Conservation (phyloP, 805 yeast species). For the Yamadazyma endophytica region DNA sequence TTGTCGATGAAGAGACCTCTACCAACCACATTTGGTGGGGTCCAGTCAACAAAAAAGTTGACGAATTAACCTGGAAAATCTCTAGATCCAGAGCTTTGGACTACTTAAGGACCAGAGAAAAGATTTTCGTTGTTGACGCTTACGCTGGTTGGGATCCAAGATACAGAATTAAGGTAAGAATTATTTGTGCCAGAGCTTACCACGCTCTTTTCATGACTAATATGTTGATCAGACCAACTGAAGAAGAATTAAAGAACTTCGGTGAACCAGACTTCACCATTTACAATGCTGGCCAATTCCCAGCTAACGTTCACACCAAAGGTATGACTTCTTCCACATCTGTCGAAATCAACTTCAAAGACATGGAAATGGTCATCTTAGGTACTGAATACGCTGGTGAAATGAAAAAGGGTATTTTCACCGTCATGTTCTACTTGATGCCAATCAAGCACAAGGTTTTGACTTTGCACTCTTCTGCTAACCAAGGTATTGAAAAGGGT, state of each 20-base stretch:
- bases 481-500: constrained; percentile 75
- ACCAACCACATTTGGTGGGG: constrained; percentile 96
- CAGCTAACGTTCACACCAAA: constrained; percentile 91
- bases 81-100: constrained; percentile 96
- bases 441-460: constrained; percentile 88
- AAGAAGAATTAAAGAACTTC: constrained; percentile 79
- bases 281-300: constrained; percentile 98
- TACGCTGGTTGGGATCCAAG: constrained; percentile 99
- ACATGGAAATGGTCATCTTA: constrained; percentile 96
- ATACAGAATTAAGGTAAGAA: constrained; percentile 92
- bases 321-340: constrained; percentile 97
- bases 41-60: constrained; percentile 93
- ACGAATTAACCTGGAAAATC: constrained; percentile 91
- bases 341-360: constrained; percentile 93
- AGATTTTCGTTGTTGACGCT: constrained; percentile 92
- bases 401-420: constrained; percentile 98
- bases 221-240: constrained; percentile 94
- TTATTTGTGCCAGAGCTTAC: constrained; percentile 97
- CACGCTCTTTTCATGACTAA: constrained; percentile 98
- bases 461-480: constrained; percentile 92
- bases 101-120: constrained; percentile 91
- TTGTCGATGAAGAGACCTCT: constrained; percentile 90
- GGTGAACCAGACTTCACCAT: constrained; percentile 98
- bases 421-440: constrained; percentile 98
- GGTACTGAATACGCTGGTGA: constrained; percentile 99